Evolutionary conservation across 129 eudicot species (phyloP), one percentile per base, ranked within the genome.

Genomic region (Calendula officinalis): DNA sequence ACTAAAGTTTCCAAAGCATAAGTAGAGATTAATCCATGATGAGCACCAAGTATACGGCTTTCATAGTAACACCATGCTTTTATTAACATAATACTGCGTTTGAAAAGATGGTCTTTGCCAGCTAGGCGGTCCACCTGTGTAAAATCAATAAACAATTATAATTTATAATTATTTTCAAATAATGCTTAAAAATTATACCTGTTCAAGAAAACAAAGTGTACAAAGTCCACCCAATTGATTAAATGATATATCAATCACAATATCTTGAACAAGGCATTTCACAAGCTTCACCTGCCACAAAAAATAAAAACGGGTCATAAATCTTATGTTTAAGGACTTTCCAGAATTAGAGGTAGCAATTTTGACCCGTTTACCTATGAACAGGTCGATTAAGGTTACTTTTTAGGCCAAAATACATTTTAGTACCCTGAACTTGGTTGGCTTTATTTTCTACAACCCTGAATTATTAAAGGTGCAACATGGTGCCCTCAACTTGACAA

Each of bases 171-270:
- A 12, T n/a, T n/a, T n/a, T n/a, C n/a, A n/a, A n/a, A n/a, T n/a
- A 22, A 22, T 22, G 30, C 53, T 37, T 61, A 39, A 40, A 3
- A 22, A 10, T n/a, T 32, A 30, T 77, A 84, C 99, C 95, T 89
- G 97, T 80, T 94, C 99, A 54, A 94, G 97, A 73, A 94, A 94
- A 79, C 95, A 84, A 33, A 94, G 82, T 3, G 99, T 90, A 67
- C 88, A 79, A 51, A 94, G 94, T 53, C 99, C 99, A 73, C 97
- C 99, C 43, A 89, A 55, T 78, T 89, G 99, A 77, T 89, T 94
- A 73, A 94, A 89, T 46, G 99, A 89, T 67, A 94, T 86, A 53
- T 94, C 99, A 55, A 94, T 77, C 45, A 84, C 85, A 46, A 82
- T 81, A 75, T 86, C 77, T 60, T 77, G 84, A 17, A 94, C 97